Evolutionary conservation across 2,329 filamentous ascomycete species (phyloP).

Genomic region (Colletotrichum lupini): DNA sequence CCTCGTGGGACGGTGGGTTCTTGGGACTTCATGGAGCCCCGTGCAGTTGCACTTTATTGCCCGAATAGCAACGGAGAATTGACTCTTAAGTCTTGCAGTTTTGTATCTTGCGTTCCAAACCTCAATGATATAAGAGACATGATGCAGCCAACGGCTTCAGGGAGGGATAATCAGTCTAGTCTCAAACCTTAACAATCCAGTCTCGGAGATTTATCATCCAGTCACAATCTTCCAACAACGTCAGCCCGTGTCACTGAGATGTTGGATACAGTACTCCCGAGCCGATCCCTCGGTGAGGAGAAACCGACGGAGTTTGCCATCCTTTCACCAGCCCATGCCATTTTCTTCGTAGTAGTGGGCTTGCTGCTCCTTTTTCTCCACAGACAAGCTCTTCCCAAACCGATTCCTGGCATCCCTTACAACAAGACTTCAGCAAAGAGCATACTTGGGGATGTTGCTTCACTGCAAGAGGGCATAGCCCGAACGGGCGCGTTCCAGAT

Average conservation of each 20-base stretch:
- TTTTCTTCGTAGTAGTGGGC: background rate
- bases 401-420: constrained; percentile 58
- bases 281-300: background rate
- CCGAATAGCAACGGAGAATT: background rate
- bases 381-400: constrained; percentile 48
- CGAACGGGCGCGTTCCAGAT: constrained; percentile 31
- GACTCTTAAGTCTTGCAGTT: background rate
- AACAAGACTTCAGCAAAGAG: constrained; percentile 47
- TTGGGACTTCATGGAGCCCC: background rate
- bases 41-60: background rate
- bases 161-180: background rate
- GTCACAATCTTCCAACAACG: background rate
- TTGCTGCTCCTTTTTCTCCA: background rate
- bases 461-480: constrained; percentile 49
- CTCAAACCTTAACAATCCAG: background rate
- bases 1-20: background rate
- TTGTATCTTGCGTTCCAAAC: background rate
- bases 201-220: background rate
- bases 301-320: background rate
- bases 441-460: constrained; percentile 55
- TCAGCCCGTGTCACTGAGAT: background rate
- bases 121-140: background rate
- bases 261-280: background rate
- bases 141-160: background rate
- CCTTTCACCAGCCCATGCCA: background rate